Conservation (phyloP, 2,329 filamentous ascomycete species). For the Nemania sp. region DNA sequence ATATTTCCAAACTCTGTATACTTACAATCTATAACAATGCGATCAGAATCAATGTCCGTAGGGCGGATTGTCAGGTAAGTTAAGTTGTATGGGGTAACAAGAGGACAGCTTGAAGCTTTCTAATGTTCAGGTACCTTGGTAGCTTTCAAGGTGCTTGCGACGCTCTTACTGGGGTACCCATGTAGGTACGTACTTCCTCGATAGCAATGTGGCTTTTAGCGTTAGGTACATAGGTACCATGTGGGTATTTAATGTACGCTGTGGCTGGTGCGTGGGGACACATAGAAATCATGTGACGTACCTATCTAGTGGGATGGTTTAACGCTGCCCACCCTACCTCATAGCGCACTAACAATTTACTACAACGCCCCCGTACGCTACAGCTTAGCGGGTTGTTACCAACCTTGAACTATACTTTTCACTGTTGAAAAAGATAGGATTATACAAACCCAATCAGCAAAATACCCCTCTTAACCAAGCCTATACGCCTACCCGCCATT, state of each 20-base stretch:
- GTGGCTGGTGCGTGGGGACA: slow-evolving; percentile 33
- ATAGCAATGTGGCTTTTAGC: background rate
- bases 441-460: background rate
- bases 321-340: slow-evolving; percentile 41
- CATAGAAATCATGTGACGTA: slow-evolving; percentile 43
- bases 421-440: slow-evolving; percentile 22
- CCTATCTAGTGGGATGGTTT: slow-evolving; percentile 38
- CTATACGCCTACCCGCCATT: background rate
- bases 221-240: slow-evolving; percentile 6
- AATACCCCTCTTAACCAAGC: background rate
- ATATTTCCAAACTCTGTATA: background rate
- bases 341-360: slow-evolving; percentile 45
- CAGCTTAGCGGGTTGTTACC: slow-evolving; percentile 39
- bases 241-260: background rate
- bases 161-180: background rate
- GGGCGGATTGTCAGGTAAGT: slow-evolving; percentile 24
- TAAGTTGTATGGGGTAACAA: slow-evolving; percentile 22
- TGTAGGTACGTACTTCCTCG: too few species aligned
- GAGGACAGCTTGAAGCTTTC: slow-evolving; percentile 53
- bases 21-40: slow-evolving; percentile 26
- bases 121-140: background rate
- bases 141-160: slow-evolving; percentile 2
- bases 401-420: slow-evolving; percentile 24
- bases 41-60: slow-evolving; percentile 29
- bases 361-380: slow-evolving; percentile 14